Conservation (phyloP, 2,329 filamentous ascomycete genomes). For the Fusarium aywerte region DNA sequence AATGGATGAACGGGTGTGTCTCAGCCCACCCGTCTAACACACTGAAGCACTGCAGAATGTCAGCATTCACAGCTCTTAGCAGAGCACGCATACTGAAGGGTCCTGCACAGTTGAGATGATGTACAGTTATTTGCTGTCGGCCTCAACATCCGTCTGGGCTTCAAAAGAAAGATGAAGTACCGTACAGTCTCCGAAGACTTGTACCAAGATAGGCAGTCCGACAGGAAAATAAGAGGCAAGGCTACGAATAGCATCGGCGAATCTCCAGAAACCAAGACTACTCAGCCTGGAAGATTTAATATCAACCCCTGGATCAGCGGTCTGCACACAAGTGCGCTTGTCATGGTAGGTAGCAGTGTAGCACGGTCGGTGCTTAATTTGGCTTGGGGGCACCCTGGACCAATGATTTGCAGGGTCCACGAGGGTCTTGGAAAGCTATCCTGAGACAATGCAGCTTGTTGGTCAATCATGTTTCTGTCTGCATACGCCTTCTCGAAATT, state of each 20-base stretch:
- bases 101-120: background rate
- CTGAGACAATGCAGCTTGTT: conserved; percentile 18
- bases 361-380: conserved; percentile 41
- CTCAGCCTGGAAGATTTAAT: conserved; percentile 23
- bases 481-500: conserved; percentile 11
- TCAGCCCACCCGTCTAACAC: conserved; percentile 24
- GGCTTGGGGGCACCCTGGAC: conserved; percentile 22
- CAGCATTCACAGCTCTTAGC: conserved; percentile 26
- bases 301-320: conserved; percentile 42
- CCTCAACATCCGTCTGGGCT: background rate
- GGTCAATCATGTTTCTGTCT: conserved; percentile 8
- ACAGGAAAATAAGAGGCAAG: conserved; percentile 18
- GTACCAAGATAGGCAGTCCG: conserved; percentile 30
- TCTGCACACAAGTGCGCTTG: conserved; percentile 35
- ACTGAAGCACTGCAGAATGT: conserved; percentile 2
- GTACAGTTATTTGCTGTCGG: conserved; percentile 1
- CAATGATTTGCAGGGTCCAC: conserved; percentile 43
- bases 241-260: conserved; percentile 37
- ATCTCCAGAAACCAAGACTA: conserved; percentile 40
- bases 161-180: conserved; percentile 21
- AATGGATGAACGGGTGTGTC: conserved; percentile 36
- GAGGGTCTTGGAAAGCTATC: conserved; percentile 26
- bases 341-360: conserved; percentile 23
- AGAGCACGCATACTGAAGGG: background rate
- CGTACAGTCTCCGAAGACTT: conserved; percentile 19